phyloP scores from a whole-genome alignment of 306 rosid genomes.

The Bauhinia variegata region DNA sequence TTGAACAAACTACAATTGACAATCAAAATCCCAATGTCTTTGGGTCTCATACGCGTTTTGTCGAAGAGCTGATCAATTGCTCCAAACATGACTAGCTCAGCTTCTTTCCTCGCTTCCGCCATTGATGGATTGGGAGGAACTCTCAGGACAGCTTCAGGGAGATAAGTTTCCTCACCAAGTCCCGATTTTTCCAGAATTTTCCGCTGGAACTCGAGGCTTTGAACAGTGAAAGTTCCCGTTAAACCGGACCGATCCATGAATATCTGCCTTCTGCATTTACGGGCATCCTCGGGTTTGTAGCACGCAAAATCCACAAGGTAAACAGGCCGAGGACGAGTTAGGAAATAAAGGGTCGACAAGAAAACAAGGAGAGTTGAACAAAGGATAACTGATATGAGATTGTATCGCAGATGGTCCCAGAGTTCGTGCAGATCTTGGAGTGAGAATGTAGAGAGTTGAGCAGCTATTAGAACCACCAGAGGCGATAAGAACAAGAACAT shows the following conservation, averaged over 20 bases:
- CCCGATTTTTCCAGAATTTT: slow-evolving; percentile 53
- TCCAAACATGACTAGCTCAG: slow-evolving; percentile 51
- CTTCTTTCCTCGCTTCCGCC: slow-evolving; percentile 55
- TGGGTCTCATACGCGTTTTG: slow-evolving; percentile 37
- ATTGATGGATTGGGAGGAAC: slow-evolving; percentile 51
- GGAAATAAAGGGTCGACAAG: slow-evolving; percentile 47
- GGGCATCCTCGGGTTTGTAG: slow-evolving; percentile 49
- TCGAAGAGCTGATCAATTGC: slow-evolving; percentile 53
- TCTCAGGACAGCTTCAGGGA: slow-evolving; percentile 50
- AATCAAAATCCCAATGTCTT: slow-evolving; percentile 49
- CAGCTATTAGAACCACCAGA: slow-evolving; percentile 32
- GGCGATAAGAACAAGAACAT: slow-evolving; percentile 48
- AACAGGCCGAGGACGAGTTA: slow-evolving; percentile 41
- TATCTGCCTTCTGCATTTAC: slow-evolving; percentile 42
- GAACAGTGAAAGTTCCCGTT: slow-evolving; percentile 39
- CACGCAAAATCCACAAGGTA: slow-evolving; percentile 53
- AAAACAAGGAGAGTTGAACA: slow-evolving; percentile 46
- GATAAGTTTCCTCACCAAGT: slow-evolving; percentile 50
- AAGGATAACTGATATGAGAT: slow-evolving; percentile 39
- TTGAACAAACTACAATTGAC: slow-evolving; percentile 57
- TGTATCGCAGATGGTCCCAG: slow-evolving; percentile 47
- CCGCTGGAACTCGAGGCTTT: slow-evolving; percentile 45
- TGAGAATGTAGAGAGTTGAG: slow-evolving; percentile 49
- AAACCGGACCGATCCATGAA: slow-evolving; percentile 43
- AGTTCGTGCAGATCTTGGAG: slow-evolving; percentile 41